These are phyloP conservation scores for Gaertneriomyces semiglobifer DNA, from an alignment of 192 early-diverging fungal species.

Conservation along the genomic window DNA sequence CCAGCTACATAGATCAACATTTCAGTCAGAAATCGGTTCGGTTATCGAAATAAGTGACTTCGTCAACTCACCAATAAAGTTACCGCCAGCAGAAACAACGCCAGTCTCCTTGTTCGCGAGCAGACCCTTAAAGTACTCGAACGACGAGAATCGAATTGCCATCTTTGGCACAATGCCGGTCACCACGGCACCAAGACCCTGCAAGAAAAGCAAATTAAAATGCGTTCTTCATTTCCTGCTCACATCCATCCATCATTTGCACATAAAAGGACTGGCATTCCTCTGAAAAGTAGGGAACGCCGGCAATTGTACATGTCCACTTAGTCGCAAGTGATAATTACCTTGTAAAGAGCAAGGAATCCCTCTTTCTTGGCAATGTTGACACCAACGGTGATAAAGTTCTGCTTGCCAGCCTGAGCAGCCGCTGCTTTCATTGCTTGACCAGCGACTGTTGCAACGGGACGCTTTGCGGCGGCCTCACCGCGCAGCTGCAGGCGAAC, in stretches of 20 bases:
- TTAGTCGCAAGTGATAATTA: too few relatives aligned
- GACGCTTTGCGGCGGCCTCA: constrained; percentile 26
- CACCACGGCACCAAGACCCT: constrained; percentile 90
- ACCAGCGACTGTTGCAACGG: constrained; percentile 27
- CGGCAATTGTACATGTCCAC: too few relatives aligned
- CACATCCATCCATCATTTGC: too few relatives aligned
- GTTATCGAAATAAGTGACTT: background rate
- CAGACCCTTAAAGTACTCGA: constrained; percentile 87
- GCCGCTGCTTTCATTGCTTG: constrained; percentile 51
- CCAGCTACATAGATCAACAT: constrained; percentile 61
- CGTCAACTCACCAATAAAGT: constrained; percentile 65
- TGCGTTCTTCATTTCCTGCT: too few relatives aligned
- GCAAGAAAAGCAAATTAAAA: too few relatives aligned
- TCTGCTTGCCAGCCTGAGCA: constrained; percentile 48
- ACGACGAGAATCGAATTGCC: constrained; percentile 96
- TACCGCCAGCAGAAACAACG: constrained; percentile 56
- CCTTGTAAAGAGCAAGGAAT: constrained; percentile 84
- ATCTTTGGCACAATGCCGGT: constrained; percentile 98
- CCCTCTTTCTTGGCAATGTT: constrained; percentile 86
- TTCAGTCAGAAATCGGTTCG: background rate
- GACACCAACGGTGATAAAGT: constrained; percentile 80
- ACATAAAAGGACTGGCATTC: too few relatives aligned
- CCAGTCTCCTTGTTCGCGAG: constrained; percentile 66
- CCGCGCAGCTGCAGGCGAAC: constrained; percentile 90
- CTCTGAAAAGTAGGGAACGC: too few relatives aligned